Conservation (phyloP, 2,329 filamentous ascomycete genomes). For the Cercospora sp. region DNA sequence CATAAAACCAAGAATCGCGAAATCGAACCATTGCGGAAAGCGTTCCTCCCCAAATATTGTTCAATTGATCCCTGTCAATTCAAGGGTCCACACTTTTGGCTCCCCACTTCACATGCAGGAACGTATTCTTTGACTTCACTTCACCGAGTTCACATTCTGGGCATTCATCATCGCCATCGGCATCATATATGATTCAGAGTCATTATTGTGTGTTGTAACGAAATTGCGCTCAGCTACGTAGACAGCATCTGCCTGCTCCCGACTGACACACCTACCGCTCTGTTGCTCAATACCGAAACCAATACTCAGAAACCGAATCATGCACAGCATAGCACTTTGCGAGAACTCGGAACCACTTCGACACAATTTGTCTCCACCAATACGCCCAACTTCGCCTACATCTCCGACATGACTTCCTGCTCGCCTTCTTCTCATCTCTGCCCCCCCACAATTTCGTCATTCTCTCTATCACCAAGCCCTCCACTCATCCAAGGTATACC, state of each 20-base stretch:
- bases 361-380: background rate
- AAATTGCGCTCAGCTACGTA: background rate
- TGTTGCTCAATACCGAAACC: background rate
- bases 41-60: constrained; percentile 2
- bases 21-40: constrained; percentile 6
- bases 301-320: background rate
- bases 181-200: background rate
- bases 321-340: background rate
- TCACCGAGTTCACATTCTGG: background rate
- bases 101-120: constrained; percentile 7
- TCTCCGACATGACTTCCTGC: background rate
- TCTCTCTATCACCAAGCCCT: background rate
- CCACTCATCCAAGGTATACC: background rate
- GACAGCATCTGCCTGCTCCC: background rate
- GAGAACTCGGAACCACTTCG: background rate
- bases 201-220: background rate
- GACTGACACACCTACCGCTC: background rate
- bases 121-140: background rate
- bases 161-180: background rate
- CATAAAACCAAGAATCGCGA: constrained; percentile 5
- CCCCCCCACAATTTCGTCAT: background rate
- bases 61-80: background rate
- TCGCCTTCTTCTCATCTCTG: background rate
- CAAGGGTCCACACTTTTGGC: background rate
- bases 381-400: background rate